phyloP scores from a whole-genome alignment of 2,329 filamentous ascomycete genomes.

The Hymenoscyphus fraxineus region DNA sequence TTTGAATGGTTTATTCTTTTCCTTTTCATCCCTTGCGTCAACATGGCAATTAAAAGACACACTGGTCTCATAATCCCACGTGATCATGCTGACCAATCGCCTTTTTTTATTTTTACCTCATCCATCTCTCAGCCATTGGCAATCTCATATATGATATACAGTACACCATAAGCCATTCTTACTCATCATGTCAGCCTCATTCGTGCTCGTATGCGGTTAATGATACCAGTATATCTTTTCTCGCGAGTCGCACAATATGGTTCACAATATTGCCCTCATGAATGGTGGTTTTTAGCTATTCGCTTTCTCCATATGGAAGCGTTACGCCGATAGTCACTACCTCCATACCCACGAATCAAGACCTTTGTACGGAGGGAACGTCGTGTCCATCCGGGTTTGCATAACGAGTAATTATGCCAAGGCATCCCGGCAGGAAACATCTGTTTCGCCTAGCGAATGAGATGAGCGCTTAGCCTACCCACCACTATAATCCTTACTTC shows the following conservation, averaged over 20 bases:
- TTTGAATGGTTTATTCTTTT: background rate
- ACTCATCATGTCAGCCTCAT: background rate
- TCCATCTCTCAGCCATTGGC: background rate
- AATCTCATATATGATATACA: background rate
- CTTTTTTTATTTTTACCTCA: too few relatives aligned
- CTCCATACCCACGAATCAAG: background rate
- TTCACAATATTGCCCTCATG: background rate
- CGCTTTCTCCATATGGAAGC: background rate
- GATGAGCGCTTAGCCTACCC: conserved; percentile 3
- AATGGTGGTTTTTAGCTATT: background rate
- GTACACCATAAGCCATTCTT: background rate
- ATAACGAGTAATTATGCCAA: conserved; percentile 6
- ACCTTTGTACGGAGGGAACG: background rate
- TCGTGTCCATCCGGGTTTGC: background rate
- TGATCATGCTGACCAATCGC: too few relatives aligned
- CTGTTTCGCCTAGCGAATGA: conserved; percentile 7
- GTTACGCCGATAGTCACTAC: background rate
- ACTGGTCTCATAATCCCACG: too few relatives aligned
- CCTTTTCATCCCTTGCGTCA: background rate
- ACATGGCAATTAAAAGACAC: too few relatives aligned
- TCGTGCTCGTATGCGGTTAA: background rate
- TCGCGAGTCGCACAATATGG: background rate
- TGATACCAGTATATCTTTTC: background rate
- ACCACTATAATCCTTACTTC: background rate
- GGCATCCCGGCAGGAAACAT: conserved; percentile 4